Evolutionary conservation across 495 filamentous ascomycete species (phyloP), one percentile per base, ranked within the genome.

Genomic region (Aspergillus incahuasiensis): DNA sequence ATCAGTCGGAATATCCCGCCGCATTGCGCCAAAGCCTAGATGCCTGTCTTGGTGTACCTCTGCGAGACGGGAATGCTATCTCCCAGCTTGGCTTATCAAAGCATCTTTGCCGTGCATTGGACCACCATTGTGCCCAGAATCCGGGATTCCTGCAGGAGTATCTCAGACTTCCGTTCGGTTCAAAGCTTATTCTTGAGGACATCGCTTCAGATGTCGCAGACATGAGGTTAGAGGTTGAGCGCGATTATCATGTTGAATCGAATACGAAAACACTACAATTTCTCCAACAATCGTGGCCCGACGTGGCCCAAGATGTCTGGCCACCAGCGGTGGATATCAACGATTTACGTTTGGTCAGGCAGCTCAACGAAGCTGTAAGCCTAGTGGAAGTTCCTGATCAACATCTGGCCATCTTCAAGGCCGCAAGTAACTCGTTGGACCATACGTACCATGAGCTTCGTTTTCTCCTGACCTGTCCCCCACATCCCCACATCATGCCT

Each of bases 361-460:
- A 52, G n/a, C 35, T 52, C 19, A 52, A 52, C 24, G 49, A 52
- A 12, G 39, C 49, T 20, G 38, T 52, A 20, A 52, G 38, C 24
- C 39, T 52, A 3, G 49, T 52, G 38, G 24, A 43, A 21, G 8
- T 21, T 24, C 38, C n/a, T 19, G 49, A 16, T n/a, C 49, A 52
- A 11, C 13, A n/a, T 13, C 13, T 4, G 30, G 49, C 38, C 22
- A 52, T 52, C 6, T 52, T 52, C 39, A 52, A 52, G 25, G 5
- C 38, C 15, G 49, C 38, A 9, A 43, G 5, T 25, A 21, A 21
- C 15, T 52, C 49, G 13, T 52, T 43, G 38, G 2, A 43, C 32
- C 49, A 52, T 43, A 30, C 18, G 49, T 52, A 52, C 38, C 49
- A 52, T 42, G 49, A 52, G 39, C 49, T 52, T 32, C 49, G 32